Conservation (phyloP, 2,329 filamentous ascomycete genomes). For the Anisogramma anomala region DNA sequence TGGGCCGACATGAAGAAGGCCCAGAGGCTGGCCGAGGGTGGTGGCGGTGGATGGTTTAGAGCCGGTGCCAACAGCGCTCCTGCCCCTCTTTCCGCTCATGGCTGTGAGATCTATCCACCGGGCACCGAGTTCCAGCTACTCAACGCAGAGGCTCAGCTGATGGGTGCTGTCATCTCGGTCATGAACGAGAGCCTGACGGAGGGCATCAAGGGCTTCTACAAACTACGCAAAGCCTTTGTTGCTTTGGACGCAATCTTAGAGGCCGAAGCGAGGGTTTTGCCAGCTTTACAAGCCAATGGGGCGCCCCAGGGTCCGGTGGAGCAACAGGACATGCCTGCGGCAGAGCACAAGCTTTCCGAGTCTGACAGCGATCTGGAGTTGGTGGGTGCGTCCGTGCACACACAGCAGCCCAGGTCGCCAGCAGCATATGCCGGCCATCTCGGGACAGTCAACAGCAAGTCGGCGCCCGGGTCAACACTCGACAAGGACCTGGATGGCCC, state of each 20-base stretch:
- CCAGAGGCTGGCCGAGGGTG: conserved; percentile 44
- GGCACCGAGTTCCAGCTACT: conserved; percentile 82
- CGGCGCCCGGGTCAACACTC: conserved; percentile 6
- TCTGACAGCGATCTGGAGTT: conserved; percentile 37
- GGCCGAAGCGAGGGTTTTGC: conserved; percentile 48
- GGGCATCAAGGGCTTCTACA: conserved; percentile 83
- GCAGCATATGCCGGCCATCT: conserved; percentile 34
- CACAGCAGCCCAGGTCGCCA: conserved; percentile 32
- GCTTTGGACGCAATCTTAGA: conserved; percentile 70
- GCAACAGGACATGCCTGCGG: neutral
- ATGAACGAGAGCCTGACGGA: conserved; percentile 89
- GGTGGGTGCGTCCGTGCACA: conserved; percentile 40
- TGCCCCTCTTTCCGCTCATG: conserved; percentile 26
- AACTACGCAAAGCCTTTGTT: conserved; percentile 76
- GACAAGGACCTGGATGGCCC: conserved; percentile 11
- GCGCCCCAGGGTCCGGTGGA: neutral
- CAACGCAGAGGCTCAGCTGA: conserved; percentile 74
- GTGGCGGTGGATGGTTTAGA: conserved; percentile 17
- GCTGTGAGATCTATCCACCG: conserved; percentile 54
- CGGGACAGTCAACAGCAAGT: conserved; percentile 20
- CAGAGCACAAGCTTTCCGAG: conserved; percentile 10
- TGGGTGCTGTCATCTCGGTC: conserved; percentile 78
- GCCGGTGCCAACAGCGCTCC: conserved; percentile 15
- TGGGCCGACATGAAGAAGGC: conserved; percentile 67
- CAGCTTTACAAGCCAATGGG: conserved; percentile 14